Evolutionary conservation across 768 basidiomycete species (phyloP), one percentile per base, ranked within the genome.

Genomic region (Phaeotremella skinneri): DNA sequence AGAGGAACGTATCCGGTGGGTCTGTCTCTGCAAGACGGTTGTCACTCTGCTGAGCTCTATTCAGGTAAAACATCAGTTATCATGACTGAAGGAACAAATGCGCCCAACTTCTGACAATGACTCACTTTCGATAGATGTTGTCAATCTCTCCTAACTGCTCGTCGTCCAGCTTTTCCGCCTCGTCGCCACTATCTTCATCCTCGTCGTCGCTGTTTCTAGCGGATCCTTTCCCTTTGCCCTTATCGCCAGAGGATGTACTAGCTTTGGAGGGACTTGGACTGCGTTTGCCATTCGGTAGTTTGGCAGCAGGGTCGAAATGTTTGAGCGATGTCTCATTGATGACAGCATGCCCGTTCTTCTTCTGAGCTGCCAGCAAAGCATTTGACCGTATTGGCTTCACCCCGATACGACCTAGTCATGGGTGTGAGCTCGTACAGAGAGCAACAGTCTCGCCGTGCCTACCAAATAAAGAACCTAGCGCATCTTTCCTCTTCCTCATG

Each of bases 41-140:
- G 53, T 96, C 93, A 59, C 90, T 83, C 67, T 82, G 82, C 73
- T 92, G 91, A 1, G 93, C 93, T 71, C 92, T 94, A 54, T 20
- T 21, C 7, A 17, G 1, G 37, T 32, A 9, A n/a, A 34, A 21
- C 20, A 37, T 29, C 25, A 13, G 17, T 23, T 27, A 45, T 26
- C 45, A 4, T 23, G 16, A 45, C 26, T 14, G 16, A 14, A 6
- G 13, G 13, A 11, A 13, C 13, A 45, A 9, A 45, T n/a, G n/a
- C n/a, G n/a, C n/a, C n/a, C 37, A 25, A 23, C n/a, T 9, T 23
- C 14, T 25, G 45, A 26, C 21, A 1, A 6, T 11, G 11, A 56
- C 78, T 56, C 60, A 92, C 91, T 83, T 89, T 72, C 85, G 85
- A 70, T 92, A 96, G 39, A 97, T 94, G 45, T 85, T 74, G 66